Evolutionary conservation across 1,284 basidiomycete genomes (phyloP).

Genomic region (Tylopilus sp.): DNA sequence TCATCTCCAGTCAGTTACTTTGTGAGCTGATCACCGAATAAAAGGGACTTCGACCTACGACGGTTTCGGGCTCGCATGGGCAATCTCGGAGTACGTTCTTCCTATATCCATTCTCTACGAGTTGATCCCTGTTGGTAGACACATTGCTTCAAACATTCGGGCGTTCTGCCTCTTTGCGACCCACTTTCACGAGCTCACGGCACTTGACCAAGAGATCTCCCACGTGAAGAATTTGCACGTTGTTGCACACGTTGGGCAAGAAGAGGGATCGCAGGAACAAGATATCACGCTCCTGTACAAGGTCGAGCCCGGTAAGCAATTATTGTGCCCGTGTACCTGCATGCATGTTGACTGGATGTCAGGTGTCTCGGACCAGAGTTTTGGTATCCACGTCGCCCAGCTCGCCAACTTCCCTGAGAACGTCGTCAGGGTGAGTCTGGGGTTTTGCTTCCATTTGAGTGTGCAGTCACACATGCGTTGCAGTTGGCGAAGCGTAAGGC

Average conservation of each 20-base stretch:
- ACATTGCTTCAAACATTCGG: slow-evolving; percentile 89
- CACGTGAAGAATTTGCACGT: slow-evolving; percentile 97
- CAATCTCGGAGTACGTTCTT: slow-evolving; percentile 87
- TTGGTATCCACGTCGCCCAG: slow-evolving; percentile 97
- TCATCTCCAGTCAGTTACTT: neutral
- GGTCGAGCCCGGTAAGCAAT: slow-evolving; percentile 78
- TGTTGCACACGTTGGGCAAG: slow-evolving; percentile 83
- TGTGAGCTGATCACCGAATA: neutral
- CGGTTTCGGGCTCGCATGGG: slow-evolving; percentile 98
- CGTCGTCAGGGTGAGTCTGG: slow-evolving; percentile 73
- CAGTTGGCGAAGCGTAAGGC: slow-evolving; percentile 94
- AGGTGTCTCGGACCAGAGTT: slow-evolving; percentile 93
- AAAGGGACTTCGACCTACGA: slow-evolving; percentile 96
- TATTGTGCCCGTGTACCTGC: neutral
- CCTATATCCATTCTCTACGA: neutral
- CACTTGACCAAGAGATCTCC: slow-evolving; percentile 71
- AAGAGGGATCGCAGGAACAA: slow-evolving; percentile 63
- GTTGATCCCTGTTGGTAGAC: slow-evolving; percentile 46
- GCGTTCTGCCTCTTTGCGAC: slow-evolving; percentile 97
- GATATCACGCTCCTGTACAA: slow-evolving; percentile 96
- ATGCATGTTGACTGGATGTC: neutral
- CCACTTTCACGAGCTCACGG: slow-evolving; percentile 97
- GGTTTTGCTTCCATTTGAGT: slow-evolving; percentile 10
- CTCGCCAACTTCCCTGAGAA: slow-evolving; percentile 95
- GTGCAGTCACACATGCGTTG: neutral